Percentiles rank a stretch among this genome's conserved stretches.
Conservation (phyloP, 768 basidiomycete species). For the Glaciozyma antarctica region DNA sequence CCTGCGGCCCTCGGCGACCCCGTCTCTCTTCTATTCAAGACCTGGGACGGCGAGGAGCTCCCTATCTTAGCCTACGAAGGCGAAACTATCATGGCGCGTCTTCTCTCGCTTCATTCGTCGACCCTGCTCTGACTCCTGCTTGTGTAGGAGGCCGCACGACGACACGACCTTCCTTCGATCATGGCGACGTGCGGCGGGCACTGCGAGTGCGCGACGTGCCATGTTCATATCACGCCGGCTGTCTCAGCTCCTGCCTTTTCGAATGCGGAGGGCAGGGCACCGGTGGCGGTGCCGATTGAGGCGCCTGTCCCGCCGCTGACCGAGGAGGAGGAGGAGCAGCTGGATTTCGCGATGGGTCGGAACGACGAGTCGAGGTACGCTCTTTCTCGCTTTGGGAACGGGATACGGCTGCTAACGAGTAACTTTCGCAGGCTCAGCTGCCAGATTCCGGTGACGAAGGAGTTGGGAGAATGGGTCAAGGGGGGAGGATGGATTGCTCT, state of each 20-base stretch:
- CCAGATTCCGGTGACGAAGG: constrained; percentile 27
- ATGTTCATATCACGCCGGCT: constrained; percentile 25
- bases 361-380: constrained; percentile 27
- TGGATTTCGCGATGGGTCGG: constrained; percentile 32
- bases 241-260: neutral
- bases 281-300: neutral
- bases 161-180: constrained; percentile 17
- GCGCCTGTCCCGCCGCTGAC: constrained; percentile 23
- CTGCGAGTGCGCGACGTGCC: constrained; percentile 35
- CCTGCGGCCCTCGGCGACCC: constrained; percentile 23
- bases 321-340: constrained; percentile 35
- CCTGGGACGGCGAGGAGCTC: constrained; percentile 19
- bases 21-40: constrained; percentile 19
- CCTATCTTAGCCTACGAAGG: constrained; percentile 23
- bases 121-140: constrained; percentile 5
- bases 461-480: constrained; percentile 25
- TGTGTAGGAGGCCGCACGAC: constrained; percentile 11
- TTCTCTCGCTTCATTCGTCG: neutral
- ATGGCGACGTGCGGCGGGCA: constrained; percentile 33
- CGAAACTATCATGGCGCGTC: constrained; percentile 31
- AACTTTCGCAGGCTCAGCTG: constrained; percentile 19
- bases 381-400: neutral
- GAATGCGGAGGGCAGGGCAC: neutral
- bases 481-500: constrained; percentile 23
- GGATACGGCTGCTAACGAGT: too few species aligned